Conservation (phyloP, 371 early-diverging fungal genomes). For the Mucor velutinosus region DNA sequence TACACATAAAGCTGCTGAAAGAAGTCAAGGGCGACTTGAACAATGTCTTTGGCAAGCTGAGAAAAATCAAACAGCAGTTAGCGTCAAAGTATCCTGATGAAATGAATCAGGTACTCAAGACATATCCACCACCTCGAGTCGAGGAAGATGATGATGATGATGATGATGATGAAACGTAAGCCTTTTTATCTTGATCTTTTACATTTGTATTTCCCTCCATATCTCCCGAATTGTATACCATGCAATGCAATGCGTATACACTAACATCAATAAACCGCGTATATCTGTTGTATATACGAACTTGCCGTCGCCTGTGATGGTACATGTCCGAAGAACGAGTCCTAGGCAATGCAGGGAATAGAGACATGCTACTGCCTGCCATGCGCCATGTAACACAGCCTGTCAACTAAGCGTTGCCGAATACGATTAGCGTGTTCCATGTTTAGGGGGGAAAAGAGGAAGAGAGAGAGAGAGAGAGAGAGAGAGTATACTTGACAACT, state of each 20-base stretch:
- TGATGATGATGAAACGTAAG: not conserved
- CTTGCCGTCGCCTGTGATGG: not conserved
- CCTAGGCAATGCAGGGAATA: not conserved
- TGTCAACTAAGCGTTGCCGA: not conserved
- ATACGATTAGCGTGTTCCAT: not conserved
- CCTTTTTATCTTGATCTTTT: not conserved
- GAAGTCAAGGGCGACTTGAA: conserved; percentile 47
- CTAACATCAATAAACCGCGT: not conserved
- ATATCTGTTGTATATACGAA: not conserved
- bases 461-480: too few species aligned
- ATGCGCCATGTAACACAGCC: not conserved
- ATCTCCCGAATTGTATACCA: not conserved
- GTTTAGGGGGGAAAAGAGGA: not conserved
- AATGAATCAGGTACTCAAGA: conserved; percentile 22
- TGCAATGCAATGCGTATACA: not conserved
- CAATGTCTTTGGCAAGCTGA: conserved; percentile 40
- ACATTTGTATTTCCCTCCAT: not conserved
- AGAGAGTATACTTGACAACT: not conserved
- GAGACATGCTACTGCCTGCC: not conserved
- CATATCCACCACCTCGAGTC: conserved; percentile 34
- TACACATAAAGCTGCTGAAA: conserved; percentile 41
- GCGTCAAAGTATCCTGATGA: conserved; percentile 41
- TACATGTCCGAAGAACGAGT: too few species aligned
- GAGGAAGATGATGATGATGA: conserved; percentile 25
- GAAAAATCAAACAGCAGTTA: conserved; percentile 38